These are phyloP conservation scores for Leucosporidium yakuticum DNA, from an alignment of 768 basidiomycete species.

Conservation along the genomic window DNA sequence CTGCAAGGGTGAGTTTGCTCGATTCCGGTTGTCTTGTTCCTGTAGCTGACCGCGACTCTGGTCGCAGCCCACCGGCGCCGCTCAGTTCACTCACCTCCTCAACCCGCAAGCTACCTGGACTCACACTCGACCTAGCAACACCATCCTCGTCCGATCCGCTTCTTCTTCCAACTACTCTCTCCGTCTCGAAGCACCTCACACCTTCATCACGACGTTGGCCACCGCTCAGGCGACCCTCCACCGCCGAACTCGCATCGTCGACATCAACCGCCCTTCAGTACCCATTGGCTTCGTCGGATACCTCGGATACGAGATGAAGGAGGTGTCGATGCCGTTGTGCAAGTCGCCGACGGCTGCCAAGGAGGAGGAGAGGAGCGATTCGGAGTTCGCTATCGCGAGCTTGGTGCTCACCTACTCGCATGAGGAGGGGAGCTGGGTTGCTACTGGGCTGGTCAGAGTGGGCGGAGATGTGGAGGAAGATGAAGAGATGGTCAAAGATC, in stretches of 20 bases:
- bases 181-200: background rate
- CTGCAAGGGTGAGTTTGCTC: conserved; percentile 15
- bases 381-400: conserved; percentile 20
- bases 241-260: background rate
- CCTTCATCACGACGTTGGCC: conserved; percentile 6
- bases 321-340: conserved; percentile 18
- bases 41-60: background rate
- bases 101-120: conserved; percentile 16
- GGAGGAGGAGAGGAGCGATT: background rate
- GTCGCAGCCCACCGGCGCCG: conserved; percentile 11
- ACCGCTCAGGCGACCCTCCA: conserved; percentile 7
- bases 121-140: conserved; percentile 4
- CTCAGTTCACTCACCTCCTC: conserved; percentile 19
- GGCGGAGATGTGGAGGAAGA: background rate
- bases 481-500: background rate
- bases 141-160: background rate
- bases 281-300: conserved; percentile 32
- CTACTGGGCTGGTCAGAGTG: conserved; percentile 15
- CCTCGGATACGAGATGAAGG: conserved; percentile 31
- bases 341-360: background rate
- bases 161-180: background rate
- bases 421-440: conserved; percentile 11
- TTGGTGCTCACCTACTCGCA: conserved; percentile 20
- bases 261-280: background rate
- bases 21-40: too few species aligned